Conservation (phyloP, 2,329 filamentous ascomycete species). For the Simplicillium aogashimaense region DNA sequence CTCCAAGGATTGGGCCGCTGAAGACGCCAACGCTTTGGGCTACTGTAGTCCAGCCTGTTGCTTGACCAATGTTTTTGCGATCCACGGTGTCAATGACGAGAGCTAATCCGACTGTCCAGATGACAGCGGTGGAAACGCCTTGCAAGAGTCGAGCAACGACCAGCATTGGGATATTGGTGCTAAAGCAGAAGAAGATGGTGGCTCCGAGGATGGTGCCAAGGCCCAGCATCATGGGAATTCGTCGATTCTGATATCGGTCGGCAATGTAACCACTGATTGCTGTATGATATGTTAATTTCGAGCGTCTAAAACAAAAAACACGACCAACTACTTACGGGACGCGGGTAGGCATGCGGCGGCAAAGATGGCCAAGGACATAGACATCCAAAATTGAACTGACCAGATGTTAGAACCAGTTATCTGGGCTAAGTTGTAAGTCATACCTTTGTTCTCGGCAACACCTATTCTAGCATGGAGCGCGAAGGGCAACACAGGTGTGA, state of each 20-base stretch:
- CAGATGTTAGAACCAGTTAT: background rate
- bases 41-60: conserved; percentile 23
- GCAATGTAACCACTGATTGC: conserved; percentile 25
- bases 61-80: conserved; percentile 17
- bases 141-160: conserved; percentile 21
- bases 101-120: conserved; percentile 25
- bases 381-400: conserved; percentile 23
- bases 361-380: conserved; percentile 18
- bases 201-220: conserved; percentile 18
- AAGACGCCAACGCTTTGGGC: conserved; percentile 21
- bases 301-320: background rate
- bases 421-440: background rate
- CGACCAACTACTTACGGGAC: conserved; percentile 16
- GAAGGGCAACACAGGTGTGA: conserved; percentile 23
- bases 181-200: conserved; percentile 20
- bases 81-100: conserved; percentile 24
- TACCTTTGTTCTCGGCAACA: conserved; percentile 12
- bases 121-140: conserved; percentile 21
- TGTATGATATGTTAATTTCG: conserved; percentile 9
- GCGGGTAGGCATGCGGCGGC: conserved; percentile 11
- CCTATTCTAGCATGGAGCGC: conserved; percentile 16
- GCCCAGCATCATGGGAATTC: conserved; percentile 21
- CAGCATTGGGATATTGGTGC: conserved; percentile 19
- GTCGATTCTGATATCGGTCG: conserved; percentile 21
- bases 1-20: conserved; percentile 20